These are phyloP conservation scores for Cordyceps javanica DNA, from an alignment of 2,329 filamentous ascomycete species.

Conservation along the genomic window DNA sequence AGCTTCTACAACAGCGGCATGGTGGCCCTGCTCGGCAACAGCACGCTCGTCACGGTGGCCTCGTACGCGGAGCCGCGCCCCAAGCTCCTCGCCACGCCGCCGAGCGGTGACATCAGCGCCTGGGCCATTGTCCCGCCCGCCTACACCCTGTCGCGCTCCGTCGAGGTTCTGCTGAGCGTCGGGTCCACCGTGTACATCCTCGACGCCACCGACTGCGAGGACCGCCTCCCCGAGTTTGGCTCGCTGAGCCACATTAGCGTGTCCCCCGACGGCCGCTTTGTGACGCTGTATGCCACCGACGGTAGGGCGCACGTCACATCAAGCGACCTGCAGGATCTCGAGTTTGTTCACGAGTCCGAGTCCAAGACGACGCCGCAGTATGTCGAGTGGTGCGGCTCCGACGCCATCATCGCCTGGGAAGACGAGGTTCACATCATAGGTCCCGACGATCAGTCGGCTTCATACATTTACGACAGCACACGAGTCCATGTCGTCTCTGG, in stretches of 20 bases:
- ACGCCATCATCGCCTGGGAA: slow-evolving; percentile 94
- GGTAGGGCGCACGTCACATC: slow-evolving; percentile 89
- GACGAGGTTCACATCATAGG: slow-evolving; percentile 95
- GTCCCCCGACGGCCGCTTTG: slow-evolving; percentile 83
- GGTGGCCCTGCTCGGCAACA: slow-evolving; percentile 85
- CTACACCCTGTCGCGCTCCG: slow-evolving; percentile 83
- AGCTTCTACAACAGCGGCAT: slow-evolving; percentile 87
- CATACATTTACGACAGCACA: slow-evolving; percentile 84
- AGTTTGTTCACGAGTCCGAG: slow-evolving; percentile 86
- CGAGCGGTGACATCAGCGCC: slow-evolving; percentile 72
- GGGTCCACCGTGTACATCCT: slow-evolving; percentile 78
- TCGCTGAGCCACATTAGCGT: slow-evolving; percentile 88
- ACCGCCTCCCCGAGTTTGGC: slow-evolving; percentile 83
- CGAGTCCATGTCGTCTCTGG: slow-evolving; percentile 85
- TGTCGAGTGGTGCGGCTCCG: slow-evolving; percentile 93
- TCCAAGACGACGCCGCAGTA: slow-evolving; percentile 81
- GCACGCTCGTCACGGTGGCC: slow-evolving; percentile 77
- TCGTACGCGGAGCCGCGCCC: slow-evolving; percentile 88
- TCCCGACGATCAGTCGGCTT: slow-evolving; percentile 66
- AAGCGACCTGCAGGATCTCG: slow-evolving; percentile 86
- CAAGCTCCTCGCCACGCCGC: slow-evolving; percentile 68
- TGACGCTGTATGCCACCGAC: slow-evolving; percentile 78
- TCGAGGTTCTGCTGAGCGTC: slow-evolving; percentile 86
- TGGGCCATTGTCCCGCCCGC: slow-evolving; percentile 87
- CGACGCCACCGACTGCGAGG: slow-evolving; percentile 84